These are phyloP conservation scores for Pyrus betulifolia DNA, from an alignment of 306 rosid genomes.

Conservation along the genomic window DNA sequence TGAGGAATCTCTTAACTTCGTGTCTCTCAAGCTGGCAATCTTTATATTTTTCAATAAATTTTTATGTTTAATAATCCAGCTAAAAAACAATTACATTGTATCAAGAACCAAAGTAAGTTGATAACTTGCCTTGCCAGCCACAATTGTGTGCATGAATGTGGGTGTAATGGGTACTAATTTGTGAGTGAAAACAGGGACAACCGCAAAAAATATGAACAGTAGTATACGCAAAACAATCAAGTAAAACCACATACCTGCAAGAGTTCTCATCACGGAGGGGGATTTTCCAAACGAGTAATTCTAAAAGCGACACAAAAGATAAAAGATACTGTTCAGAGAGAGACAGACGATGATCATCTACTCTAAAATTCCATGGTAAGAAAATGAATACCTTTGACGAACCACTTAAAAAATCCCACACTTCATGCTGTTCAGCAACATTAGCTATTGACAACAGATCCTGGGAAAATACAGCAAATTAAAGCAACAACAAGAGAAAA, in stretches of 20 bases:
- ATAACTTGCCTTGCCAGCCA: neutral
- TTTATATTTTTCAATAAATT: neutral
- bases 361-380: conserved; percentile 8
- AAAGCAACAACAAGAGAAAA: conserved; percentile 7
- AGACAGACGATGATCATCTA: neutral
- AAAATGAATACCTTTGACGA: conserved; percentile 72
- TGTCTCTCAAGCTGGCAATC: neutral
- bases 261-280: conserved; percentile 85
- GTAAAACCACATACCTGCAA: conserved; percentile 68
- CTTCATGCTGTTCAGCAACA: conserved; percentile 92
- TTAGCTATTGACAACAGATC: conserved; percentile 90
- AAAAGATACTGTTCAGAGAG: conserved; percentile 8
- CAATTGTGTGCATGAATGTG: neutral
- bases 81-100: neutral
- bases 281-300: conserved; percentile 89
- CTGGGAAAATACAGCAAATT: conserved; percentile 37
- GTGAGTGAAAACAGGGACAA: neutral
- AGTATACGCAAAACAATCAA: conserved; percentile 18
- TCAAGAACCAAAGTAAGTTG: neutral
- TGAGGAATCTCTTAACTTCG: neutral
- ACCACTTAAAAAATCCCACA: conserved; percentile 89
- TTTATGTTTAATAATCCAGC: neutral
- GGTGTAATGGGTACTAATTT: neutral
- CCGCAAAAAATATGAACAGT: conserved; percentile 2
- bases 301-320: conserved; percentile 27